These are phyloP conservation scores for Russula earlei DNA, from an alignment of 768 basidiomycete species.

Conservation along the genomic window DNA sequence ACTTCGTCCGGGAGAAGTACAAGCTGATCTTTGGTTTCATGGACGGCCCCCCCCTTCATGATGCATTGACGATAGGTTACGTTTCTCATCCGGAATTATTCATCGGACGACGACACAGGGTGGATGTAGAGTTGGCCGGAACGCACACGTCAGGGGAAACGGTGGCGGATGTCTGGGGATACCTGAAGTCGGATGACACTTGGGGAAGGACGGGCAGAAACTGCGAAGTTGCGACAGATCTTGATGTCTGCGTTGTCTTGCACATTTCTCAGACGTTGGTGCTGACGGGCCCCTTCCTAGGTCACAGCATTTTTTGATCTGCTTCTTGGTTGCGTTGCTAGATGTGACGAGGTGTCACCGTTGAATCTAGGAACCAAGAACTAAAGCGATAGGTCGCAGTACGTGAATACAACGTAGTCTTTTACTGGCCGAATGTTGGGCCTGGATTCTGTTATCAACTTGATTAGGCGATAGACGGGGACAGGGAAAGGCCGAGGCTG, in stretches of 20 bases:
- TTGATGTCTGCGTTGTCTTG: constrained; percentile 48
- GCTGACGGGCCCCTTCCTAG: constrained; percentile 29
- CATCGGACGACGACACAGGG: constrained; percentile 50
- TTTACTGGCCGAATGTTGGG: too few species aligned
- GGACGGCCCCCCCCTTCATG: constrained; percentile 84
- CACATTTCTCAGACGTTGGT: neutral
- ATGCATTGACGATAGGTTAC: constrained; percentile 75
- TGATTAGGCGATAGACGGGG: too few species aligned
- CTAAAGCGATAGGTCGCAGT: neutral
- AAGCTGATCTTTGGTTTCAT: constrained; percentile 68
- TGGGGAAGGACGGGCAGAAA: constrained; percentile 76
- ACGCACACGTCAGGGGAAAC: constrained; percentile 66
- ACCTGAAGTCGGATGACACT: constrained; percentile 44
- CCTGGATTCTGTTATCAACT: too few species aligned
- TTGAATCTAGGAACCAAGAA: constrained; percentile 33
- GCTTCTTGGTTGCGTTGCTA: constrained; percentile 48
- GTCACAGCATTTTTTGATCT: constrained; percentile 56
- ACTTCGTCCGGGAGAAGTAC: constrained; percentile 66
- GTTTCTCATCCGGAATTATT: constrained; percentile 64
- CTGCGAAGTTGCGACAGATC: constrained; percentile 54
- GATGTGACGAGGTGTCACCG: constrained; percentile 52
- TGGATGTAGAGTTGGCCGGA: constrained; percentile 73
- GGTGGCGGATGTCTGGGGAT: constrained; percentile 68
- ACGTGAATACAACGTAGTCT: constrained; percentile 4
- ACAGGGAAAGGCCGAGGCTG: too few species aligned